Evolutionary conservation across 805 yeast species (phyloP), one percentile per base, ranked within the genome.

Genomic region (Yamadazyma phyllophila): DNA sequence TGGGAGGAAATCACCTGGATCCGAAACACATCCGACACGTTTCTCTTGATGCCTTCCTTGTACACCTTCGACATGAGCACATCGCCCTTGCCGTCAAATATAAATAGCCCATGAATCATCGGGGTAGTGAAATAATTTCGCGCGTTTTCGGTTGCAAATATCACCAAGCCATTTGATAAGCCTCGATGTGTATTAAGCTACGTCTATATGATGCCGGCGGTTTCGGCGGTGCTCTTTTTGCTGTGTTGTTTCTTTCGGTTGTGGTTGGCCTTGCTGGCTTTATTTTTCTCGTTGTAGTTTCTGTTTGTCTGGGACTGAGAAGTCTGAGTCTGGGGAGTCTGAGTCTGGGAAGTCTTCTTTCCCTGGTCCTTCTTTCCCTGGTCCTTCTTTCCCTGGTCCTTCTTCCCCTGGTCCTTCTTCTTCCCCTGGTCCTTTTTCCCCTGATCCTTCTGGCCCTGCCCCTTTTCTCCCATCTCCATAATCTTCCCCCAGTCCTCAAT

Each of bases 11-110:
- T 88, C 24, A 92, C 96, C 60, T 92, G 97, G 44, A 90, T 83
- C n/a, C 97, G 77, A 59, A 92, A 92, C 26, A 90, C 88, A 55
- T 91, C 97, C 13, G 94, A 73, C 15, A 91, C 82, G 44, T 85
- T 85, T 43, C 92, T 67, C 54, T 88, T 81, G 45, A 89, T 79
- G 2, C 91, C 88, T 44, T 85, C 89, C 46, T 83, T 76, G 62
- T 83, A 83, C 31, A 87, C 60, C 44, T 86, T 79, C 16, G 94
- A 83, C 43, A 91, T 80, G 35, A 92, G 69, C 15, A 89, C 81
- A 60, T 91, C 97, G 4, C 97, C 98, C 48, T 85, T 81, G 44
- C 75, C 74, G 56, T 85, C 88, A 69, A 78, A 87, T 12, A 92
- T 71, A 55, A 91, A 80, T n/a, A 92, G 61, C 0, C 89, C 97